Conservation (phyloP, 1,139 yeast species). For the Lodderomyces beijingensis region DNA sequence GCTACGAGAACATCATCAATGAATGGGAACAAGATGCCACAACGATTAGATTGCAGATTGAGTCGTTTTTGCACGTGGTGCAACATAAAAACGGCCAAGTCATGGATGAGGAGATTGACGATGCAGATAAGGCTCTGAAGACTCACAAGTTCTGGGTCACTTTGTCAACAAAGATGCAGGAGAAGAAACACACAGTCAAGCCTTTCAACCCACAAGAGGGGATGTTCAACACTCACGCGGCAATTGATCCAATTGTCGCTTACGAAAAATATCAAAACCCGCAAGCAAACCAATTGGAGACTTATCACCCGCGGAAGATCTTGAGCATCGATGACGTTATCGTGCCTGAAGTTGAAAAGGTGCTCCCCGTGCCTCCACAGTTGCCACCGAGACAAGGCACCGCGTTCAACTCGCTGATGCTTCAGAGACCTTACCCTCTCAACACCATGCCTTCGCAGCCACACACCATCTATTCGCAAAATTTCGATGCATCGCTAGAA, state of each 20-base stretch:
- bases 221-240: conserved; percentile 27
- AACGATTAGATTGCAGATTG: conserved; percentile 32
- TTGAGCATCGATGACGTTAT: conserved; percentile 21
- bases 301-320: conserved; percentile 26
- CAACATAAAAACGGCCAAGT: conserved; percentile 30
- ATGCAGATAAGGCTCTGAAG: conserved; percentile 22
- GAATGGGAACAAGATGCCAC: conserved; percentile 34
- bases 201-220: conserved; percentile 29
- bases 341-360: conserved; percentile 13
- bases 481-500: conserved; percentile 15
- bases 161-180: conserved; percentile 19
- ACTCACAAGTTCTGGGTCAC: conserved; percentile 27
- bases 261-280: conserved; percentile 29
- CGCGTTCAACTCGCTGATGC: neutral
- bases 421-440: neutral
- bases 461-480: conserved; percentile 2
- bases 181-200: conserved; percentile 23
- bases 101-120: conserved; percentile 28
- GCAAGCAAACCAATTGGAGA: conserved; percentile 22
- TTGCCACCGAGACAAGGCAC: conserved; percentile 12
- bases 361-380: conserved; percentile 28
- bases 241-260: conserved; percentile 32
- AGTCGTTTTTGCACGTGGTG: conserved; percentile 29
- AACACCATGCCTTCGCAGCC: neutral
- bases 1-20: conserved; percentile 23